phyloP scores from a whole-genome alignment of 1,139 yeast genomes.

The Yamadazyma epiphylla region DNA sequence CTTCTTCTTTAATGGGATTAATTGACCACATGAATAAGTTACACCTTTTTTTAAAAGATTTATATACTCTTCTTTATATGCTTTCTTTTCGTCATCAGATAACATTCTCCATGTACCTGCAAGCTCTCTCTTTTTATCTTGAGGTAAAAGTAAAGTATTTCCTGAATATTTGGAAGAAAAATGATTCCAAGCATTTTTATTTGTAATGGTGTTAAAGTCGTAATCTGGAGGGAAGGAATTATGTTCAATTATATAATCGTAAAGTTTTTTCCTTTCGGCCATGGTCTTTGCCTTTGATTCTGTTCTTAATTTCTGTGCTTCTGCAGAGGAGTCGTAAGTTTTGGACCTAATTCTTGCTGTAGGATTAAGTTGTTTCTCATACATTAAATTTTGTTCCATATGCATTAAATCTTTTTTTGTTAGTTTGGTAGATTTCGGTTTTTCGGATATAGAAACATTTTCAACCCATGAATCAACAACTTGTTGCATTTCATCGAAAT shows the following conservation, averaged over 20 bases:
- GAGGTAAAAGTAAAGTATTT: constrained; percentile 4
- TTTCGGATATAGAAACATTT: constrained; percentile 7
- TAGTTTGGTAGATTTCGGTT: constrained; percentile 19
- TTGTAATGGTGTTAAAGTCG: constrained; percentile 15
- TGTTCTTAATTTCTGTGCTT: constrained; percentile 2
- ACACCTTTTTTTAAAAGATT: constrained; percentile 25
- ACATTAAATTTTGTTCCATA: constrained; percentile 18
- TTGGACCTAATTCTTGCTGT: too few species aligned
- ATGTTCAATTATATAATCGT: constrained; percentile 8
- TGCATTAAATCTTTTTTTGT: constrained; percentile 15
- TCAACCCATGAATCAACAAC: constrained; percentile 25
- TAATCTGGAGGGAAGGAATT: constrained; percentile 8
- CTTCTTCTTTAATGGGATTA: constrained; percentile 11
- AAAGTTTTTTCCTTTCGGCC: constrained; percentile 1
- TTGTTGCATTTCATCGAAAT: constrained; percentile 13
- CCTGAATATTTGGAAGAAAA: constrained; percentile 11
- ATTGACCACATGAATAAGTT: constrained; percentile 28
- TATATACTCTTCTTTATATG: constrained; percentile 19
- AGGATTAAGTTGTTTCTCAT: constrained; percentile 18
- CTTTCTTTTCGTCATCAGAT: constrained; percentile 11
- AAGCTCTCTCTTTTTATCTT: constrained; percentile 4
- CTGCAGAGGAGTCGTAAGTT: too few species aligned
- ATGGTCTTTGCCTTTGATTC: constrained; percentile 1
- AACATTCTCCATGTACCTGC: constrained; percentile 24
- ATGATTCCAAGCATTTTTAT: constrained; percentile 36